Evolutionary conservation across 371 early-diverging fungal species (phyloP).

Genomic region (Paramicrosporidium saccamoebae): DNA sequence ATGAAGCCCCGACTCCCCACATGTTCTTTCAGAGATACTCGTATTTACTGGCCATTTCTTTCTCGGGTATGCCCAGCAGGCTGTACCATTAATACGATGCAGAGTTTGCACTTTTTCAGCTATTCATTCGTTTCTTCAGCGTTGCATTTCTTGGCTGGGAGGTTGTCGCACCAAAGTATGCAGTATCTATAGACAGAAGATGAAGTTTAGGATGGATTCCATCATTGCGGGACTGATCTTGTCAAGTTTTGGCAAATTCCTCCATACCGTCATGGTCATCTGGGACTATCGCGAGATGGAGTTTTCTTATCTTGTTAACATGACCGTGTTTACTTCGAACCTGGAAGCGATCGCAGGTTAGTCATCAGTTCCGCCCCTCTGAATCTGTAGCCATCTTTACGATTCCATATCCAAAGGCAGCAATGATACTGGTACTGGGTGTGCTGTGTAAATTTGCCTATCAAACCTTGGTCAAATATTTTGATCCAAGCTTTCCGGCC

Average conservation of each 20-base stretch:
- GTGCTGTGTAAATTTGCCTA: too few species aligned
- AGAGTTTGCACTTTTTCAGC: slow-evolving; percentile 1
- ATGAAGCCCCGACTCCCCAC: slow-evolving; percentile 15
- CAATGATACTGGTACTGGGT: too few species aligned
- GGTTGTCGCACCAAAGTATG: neutral
- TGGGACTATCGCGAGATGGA: slow-evolving; percentile 63
- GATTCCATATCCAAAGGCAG: too few species aligned
- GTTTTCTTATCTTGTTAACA: slow-evolving; percentile 38
- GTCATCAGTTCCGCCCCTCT: neutral
- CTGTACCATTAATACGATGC: neutral
- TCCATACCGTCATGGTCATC: slow-evolving; percentile 60
- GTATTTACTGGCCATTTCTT: slow-evolving; percentile 30
- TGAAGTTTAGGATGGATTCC: slow-evolving; percentile 3
- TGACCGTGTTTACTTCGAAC: slow-evolving; percentile 45
- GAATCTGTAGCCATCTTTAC: too few species aligned
- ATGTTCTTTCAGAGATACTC: slow-evolving; percentile 27
- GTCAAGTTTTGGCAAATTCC: slow-evolving; percentile 56
- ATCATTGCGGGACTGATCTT: slow-evolving; percentile 31
- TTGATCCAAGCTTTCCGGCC: too few species aligned
- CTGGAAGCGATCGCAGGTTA: slow-evolving; percentile 45
- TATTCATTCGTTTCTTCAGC: neutral
- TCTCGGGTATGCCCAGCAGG: slow-evolving; percentile 12
- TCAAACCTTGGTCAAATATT: too few species aligned
- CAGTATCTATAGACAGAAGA: neutral
- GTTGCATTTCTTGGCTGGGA: slow-evolving; percentile 1